Conservation (phyloP, 805 yeast species). For the Suhomyces sp. region DNA sequence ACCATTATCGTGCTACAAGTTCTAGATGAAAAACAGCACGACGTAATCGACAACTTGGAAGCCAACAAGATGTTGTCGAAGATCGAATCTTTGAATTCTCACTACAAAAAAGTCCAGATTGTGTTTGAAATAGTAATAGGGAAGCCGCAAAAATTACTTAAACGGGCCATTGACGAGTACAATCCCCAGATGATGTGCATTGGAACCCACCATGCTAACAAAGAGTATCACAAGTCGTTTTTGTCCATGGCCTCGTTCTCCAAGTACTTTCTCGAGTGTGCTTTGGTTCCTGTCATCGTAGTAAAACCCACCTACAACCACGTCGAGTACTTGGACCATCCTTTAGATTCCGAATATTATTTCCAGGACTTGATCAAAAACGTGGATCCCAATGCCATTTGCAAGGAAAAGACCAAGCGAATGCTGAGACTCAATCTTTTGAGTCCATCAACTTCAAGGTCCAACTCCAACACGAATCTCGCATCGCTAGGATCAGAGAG, state of each 20-base stretch:
- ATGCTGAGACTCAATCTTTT: conserved; percentile 11
- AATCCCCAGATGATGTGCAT: conserved; percentile 46
- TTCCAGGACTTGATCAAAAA: conserved; percentile 33
- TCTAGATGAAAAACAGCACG: conserved; percentile 32
- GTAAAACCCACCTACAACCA: conserved; percentile 40
- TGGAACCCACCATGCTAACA: conserved; percentile 37
- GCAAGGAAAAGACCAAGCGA: conserved; percentile 17
- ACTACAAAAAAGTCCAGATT: conserved; percentile 34
- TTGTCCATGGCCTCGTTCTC: conserved; percentile 36
- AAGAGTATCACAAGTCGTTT: conserved; percentile 21
- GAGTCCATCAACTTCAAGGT: conserved; percentile 18
- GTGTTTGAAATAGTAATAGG: conserved; percentile 43
- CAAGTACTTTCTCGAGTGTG: conserved; percentile 41
- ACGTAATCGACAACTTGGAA: conserved; percentile 24
- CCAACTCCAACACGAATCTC: conserved; percentile 16
- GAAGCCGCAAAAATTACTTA: conserved; percentile 37
- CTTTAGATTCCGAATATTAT: conserved; percentile 33
- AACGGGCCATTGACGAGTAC: conserved; percentile 40
- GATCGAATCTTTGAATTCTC: conserved; percentile 34
- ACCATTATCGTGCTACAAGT: conserved; percentile 42
- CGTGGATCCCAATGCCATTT: conserved; percentile 15
- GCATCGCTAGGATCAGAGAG: conserved; percentile 12
- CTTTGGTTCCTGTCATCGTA: conserved; percentile 43
- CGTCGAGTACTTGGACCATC: conserved; percentile 26
- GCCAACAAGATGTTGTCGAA: conserved; percentile 29